These are phyloP conservation scores for Biancaea sappan DNA, from an alignment of 306 rosid species.

Conservation along the genomic window DNA sequence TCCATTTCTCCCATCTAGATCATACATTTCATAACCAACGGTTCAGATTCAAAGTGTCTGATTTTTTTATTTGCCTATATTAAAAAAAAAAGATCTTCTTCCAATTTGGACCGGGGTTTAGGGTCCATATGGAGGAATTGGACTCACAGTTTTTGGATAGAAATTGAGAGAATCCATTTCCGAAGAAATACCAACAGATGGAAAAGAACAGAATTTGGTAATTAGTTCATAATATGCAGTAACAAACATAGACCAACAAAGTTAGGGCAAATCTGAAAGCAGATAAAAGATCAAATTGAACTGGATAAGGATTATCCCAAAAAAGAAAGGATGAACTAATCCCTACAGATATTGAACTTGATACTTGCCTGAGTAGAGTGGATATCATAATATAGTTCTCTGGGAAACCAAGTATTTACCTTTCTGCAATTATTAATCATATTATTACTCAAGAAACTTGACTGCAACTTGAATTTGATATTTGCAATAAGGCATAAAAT, in stretches of 20 bases:
- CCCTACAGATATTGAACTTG: constrained; percentile 25
- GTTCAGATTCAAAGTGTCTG: no score
- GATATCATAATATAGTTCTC: constrained; percentile 20
- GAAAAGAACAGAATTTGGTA: neutral
- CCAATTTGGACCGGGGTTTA: no score
- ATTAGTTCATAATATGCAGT: neutral
- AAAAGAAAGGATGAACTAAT: neutral
- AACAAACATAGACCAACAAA: neutral
- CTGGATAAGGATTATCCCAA: neutral
- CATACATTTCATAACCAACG: no score
- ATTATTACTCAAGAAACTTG: neutral
- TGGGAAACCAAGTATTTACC: constrained; percentile 21
- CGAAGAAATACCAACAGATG: neutral
- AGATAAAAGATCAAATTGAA: neutral
- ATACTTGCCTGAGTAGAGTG: constrained; percentile 11
- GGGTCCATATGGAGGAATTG: no score
- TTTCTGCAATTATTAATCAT: neutral
- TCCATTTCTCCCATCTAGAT: no score
- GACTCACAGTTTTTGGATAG: no score
- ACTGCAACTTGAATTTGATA: constrained; percentile 14
- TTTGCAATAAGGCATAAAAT: neutral
- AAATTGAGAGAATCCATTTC: no score
- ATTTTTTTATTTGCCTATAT: no score
- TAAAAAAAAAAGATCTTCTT: no score
- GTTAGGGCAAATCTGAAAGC: neutral